Percentiles rank a stretch among this genome's conserved stretches.
Evolutionary conservation across 2,329 filamentous ascomycete genomes (phyloP).

Genomic region (Capronia coronata): DNA sequence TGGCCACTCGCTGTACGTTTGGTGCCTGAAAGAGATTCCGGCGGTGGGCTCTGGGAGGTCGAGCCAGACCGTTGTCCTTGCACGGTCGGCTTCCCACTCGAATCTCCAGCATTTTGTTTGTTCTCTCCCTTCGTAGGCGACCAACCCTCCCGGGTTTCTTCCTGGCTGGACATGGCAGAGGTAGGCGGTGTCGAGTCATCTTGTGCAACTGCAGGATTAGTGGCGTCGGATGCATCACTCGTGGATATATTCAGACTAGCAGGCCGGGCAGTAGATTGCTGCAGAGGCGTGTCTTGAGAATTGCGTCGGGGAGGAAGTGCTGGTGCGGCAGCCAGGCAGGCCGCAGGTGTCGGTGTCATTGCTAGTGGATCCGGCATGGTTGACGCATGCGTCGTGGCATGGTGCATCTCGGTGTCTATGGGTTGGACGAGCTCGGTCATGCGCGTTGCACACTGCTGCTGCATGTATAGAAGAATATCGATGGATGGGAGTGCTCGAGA

Average conservation of each 20-base stretch:
- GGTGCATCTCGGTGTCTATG: slow-evolving; percentile 13
- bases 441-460: background rate
- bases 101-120: slow-evolving; percentile 2
- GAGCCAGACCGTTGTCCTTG: slow-evolving; percentile 6
- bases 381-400: slow-evolving; percentile 20
- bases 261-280: slow-evolving; percentile 7
- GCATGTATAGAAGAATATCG: background rate
- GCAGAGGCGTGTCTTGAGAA: slow-evolving; percentile 5
- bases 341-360: slow-evolving; percentile 11
- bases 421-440: slow-evolving; percentile 9
- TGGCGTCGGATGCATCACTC: slow-evolving; percentile 10
- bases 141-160: slow-evolving; percentile 5
- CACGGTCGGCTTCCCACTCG: background rate
- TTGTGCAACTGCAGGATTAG: slow-evolving; percentile 3
- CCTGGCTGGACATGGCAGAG: slow-evolving; percentile 20
- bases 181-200: slow-evolving; percentile 19
- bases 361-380: slow-evolving; percentile 15
- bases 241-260: slow-evolving; percentile 15
- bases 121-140: slow-evolving; percentile 7
- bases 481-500: slow-evolving; percentile 1
- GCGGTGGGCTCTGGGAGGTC: slow-evolving; percentile 18
- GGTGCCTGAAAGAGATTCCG: slow-evolving; percentile 11
- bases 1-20: slow-evolving; percentile 25
- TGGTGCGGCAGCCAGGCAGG: background rate
- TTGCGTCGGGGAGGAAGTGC: background rate